phyloP scores from a whole-genome alignment of 768 basidiomycete genomes.

The Podaxis rugospora region DNA sequence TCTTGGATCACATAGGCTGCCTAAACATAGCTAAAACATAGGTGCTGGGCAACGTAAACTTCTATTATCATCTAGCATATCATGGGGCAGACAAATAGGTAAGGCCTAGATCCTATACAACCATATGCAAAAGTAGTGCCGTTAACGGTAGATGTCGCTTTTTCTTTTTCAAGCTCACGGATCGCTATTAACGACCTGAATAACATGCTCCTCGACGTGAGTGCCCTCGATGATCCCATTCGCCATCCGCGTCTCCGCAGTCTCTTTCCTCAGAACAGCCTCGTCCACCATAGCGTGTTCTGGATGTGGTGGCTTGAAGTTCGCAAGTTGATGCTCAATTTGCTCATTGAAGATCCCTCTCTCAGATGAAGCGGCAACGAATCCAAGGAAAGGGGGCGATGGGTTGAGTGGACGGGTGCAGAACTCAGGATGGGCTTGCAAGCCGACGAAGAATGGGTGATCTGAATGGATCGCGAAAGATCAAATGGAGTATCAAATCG shows the following conservation, averaged over 20 bases:
- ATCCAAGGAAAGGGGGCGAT: constrained; percentile 94
- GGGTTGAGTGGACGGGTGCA: constrained; percentile 98
- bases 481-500: neutral
- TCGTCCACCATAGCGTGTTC: constrained; percentile 72
- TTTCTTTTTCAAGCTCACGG: neutral
- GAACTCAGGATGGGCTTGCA: constrained; percentile 98
- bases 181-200: constrained; percentile 9
- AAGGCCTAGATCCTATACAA: neutral
- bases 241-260: constrained; percentile 13
- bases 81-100: neutral
- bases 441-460: constrained; percentile 89
- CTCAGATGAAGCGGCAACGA: constrained; percentile 76
- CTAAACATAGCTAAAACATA: too few relatives aligned
- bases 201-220: constrained; percentile 6
- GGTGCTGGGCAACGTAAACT: too few relatives aligned
- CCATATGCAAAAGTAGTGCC: neutral
- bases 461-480: constrained; percentile 36
- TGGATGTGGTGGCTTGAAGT: constrained; percentile 74
- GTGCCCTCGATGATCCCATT: neutral
- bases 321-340: constrained; percentile 53
- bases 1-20: too few relatives aligned
- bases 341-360: constrained; percentile 62
- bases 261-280: constrained; percentile 38
- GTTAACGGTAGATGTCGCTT: too few relatives aligned
- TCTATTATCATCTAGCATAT: too few relatives aligned